phyloP scores from a whole-genome alignment of 805 yeast genomes.

The Gaillardinia entomophila region DNA sequence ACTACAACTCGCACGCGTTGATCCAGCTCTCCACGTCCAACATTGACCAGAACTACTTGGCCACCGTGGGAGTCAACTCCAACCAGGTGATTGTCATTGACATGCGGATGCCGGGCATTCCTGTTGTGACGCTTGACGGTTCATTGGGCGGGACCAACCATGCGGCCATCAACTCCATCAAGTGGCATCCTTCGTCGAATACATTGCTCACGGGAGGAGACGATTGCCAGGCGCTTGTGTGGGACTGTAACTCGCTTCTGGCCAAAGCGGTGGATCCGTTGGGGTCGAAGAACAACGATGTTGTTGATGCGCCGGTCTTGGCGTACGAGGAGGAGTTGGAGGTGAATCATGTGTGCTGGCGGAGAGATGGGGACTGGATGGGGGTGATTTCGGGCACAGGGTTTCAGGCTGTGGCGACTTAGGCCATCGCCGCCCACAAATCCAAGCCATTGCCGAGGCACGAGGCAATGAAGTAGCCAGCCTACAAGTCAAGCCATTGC shows the following conservation, averaged over 20 bases:
- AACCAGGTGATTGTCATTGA: conserved; percentile 67
- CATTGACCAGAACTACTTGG: conserved; percentile 74
- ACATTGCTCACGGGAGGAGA: conserved; percentile 60
- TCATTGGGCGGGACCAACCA: conserved; percentile 43
- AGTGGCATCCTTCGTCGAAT: conserved; percentile 80
- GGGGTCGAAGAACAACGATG: conserved; percentile 1
- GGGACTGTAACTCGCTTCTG: conserved; percentile 47
- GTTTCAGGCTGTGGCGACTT: conserved; percentile 53
- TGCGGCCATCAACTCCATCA: conserved; percentile 63
- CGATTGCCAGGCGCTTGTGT: conserved; percentile 66
- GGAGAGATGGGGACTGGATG: conserved; percentile 70
- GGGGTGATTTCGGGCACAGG: conserved; percentile 69
- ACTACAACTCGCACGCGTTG: conserved; percentile 47
- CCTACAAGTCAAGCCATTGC: too few relatives aligned
- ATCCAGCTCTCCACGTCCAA: conserved; percentile 74
- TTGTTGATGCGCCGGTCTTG: conserved; percentile 31
- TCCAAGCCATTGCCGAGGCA: too few relatives aligned
- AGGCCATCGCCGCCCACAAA: conserved; percentile 9
- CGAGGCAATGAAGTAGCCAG: too few relatives aligned
- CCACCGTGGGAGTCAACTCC: conserved; percentile 72
- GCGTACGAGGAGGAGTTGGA: conserved; percentile 64
- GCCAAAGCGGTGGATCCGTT: conserved; percentile 1
- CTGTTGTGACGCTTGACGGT: conserved; percentile 63
- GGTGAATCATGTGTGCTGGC: conserved; percentile 74
- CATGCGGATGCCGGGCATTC: conserved; percentile 82